Conservation (phyloP, 2,329 filamentous ascomycete species). For the Fusarium staphyleae region DNA sequence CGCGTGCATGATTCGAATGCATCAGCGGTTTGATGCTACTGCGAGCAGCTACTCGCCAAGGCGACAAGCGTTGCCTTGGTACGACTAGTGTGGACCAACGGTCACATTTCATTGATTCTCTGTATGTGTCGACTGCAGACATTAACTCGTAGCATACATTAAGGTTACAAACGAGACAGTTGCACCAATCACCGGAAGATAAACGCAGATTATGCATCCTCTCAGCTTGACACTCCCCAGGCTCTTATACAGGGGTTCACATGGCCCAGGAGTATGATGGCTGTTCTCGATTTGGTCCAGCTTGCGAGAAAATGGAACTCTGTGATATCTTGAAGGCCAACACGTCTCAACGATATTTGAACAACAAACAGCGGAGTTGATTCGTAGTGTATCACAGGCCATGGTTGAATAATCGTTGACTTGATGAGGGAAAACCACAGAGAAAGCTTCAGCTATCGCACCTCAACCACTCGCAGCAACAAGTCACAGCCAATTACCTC, state of each 20-base stretch:
- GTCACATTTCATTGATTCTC: background rate
- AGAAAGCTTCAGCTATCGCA: background rate
- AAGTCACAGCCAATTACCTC: too few species aligned
- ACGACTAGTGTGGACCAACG: background rate
- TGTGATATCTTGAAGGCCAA: too few species aligned
- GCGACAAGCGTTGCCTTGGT: background rate
- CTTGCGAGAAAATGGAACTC: too few species aligned
- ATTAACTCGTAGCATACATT: background rate
- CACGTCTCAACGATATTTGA: too few species aligned
- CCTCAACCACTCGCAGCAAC: too few species aligned
- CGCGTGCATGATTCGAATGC: too few species aligned
- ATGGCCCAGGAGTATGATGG: background rate
- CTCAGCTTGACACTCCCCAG: background rate
- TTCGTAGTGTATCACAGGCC: too few species aligned
- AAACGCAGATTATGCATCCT: background rate
- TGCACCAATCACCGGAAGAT: background rate
- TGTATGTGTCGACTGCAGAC: background rate
- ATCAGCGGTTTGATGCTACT: background rate
- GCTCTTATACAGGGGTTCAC: background rate
- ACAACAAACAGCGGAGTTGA: too few species aligned
- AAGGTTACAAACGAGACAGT: background rate
- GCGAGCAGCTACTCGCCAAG: background rate
- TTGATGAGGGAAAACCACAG: too few species aligned
- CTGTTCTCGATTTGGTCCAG: background rate
- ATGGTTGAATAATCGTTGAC: too few species aligned